phyloP scores from a whole-genome alignment of 768 basidiomycete genomes.

The Flagelloscypha sp. region DNA sequence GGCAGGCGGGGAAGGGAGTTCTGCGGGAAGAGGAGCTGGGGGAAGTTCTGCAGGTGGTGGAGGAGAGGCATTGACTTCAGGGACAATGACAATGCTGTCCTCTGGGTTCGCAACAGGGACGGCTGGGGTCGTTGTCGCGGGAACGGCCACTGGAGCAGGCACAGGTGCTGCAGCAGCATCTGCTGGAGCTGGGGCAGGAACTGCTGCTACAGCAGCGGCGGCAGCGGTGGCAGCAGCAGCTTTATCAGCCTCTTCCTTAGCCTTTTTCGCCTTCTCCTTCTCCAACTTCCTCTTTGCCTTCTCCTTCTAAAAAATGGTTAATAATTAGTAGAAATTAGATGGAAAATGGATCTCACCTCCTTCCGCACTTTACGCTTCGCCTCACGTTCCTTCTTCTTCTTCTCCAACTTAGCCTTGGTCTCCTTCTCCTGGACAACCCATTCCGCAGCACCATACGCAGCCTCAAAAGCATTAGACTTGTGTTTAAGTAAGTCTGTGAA shows the following conservation, averaged over 20 bases:
- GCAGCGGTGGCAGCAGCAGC: not conserved
- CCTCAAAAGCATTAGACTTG: constrained; percentile 74
- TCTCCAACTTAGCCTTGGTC: constrained; percentile 68
- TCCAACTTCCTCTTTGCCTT: constrained; percentile 44
- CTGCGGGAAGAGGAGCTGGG: no score
- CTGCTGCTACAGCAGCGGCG: not conserved
- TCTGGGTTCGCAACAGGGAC: constrained; percentile 1
- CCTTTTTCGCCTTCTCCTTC: constrained; percentile 27
- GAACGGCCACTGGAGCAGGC: not conserved
- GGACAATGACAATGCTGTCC: not conserved
- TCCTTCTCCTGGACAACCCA: constrained; percentile 76
- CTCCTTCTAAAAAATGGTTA: constrained; percentile 26
- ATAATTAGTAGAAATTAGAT: not conserved
- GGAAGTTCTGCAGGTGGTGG: constrained; percentile 1
- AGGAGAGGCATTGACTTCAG: no score
- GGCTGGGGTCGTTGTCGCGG: constrained; percentile 2
- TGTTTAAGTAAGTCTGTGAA: constrained; percentile 67
- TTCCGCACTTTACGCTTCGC: constrained; percentile 57
- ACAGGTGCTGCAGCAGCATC: not conserved
- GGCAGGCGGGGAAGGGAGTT: no score
- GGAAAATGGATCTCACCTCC: constrained; percentile 40
- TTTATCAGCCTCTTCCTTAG: constrained; percentile 2
- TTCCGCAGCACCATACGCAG: constrained; percentile 52
- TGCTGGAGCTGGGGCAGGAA: not conserved
- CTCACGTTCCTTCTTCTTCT: constrained; percentile 50